Base-by-base conservation (phyloP, 2,329 filamentous ascomycete species). In the Colletotrichum sp. region DNA sequence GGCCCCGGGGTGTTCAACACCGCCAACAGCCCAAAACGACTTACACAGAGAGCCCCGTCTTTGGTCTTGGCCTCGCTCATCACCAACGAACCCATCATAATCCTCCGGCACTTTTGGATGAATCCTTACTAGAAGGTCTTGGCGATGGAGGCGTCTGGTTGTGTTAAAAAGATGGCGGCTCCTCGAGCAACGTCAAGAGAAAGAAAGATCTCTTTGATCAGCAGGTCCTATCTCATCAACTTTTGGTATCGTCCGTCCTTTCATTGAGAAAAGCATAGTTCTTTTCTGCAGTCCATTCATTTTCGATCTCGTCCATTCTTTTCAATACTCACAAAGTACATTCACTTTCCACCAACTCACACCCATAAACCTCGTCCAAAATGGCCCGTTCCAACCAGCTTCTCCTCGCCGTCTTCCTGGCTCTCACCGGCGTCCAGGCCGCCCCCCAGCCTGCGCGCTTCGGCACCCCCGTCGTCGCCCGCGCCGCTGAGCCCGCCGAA, bases 381-480 rank as follows among this genome's bases (percentile, higher is more conserved):
- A 76, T 76, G 73, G 64, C 73, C 39, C 32, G 69, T 21, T 30
- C 70, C 18, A 69, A 60, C 57, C 69, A 65, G 36, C 64, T 74
- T 60, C 67, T 76, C 55, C 57, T 76, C 63, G 49, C 70, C n/a
- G 28, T 73, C 57, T 64, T 76, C 63, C 64, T 68, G 26, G 68
- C 59, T 60, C 26, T 72, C 49, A 49, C 64, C 63, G 57, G 73
- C 44, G 44, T 57, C 32, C n/a, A 64, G n/a, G 73, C 73, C 36
- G 73, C 73, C 36, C 69, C 73, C 57, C 73, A 34, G 63, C 59
- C 62, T 26, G 26, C 59, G 32, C 36, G 39, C 62, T 88, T 95
- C 70, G 94, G 94, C 18, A 95, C 8, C 24, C 34, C 63, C 26
- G 55, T 39, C 95, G 82, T 63, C 16, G 71, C 16, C 24, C 71